Base-by-base conservation (phyloP, 495 filamentous ascomycete genomes). In the Aspergillus ellipticus region DNA sequence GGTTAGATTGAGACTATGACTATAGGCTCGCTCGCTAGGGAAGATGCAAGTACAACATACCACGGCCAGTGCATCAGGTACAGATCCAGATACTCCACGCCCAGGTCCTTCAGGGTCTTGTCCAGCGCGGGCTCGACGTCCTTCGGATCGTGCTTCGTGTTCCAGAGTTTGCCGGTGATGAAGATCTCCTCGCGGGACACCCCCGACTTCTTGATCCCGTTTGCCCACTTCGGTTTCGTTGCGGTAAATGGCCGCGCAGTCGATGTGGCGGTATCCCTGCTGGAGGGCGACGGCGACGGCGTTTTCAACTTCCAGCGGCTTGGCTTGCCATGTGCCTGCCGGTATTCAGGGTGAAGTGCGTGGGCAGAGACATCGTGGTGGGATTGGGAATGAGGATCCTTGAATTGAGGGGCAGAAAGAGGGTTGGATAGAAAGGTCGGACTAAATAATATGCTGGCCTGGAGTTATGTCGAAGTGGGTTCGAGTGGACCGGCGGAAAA, bases 1-100 rank as follows among this genome's bases (percentile, higher is more conserved):
- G 24, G n/a, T 49, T 49, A 57, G 39, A 13, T 11, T 11, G 10
- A 3, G 41, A 7, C 20, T 45, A n/a, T n/a, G n/a, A n/a, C n/a
- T 10, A 45, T 22, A 19, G n/a, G 4, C 11, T 45, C 17, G 4
- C 17, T 22, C 7, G 13, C n/a, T n/a, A 31, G 3, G 22, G 0
- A 19, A 22, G 7, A 13, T 8, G 35, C 15, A 17, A 11, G 17
- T n/a, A n/a, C n/a, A n/a, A 4, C 43, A 8, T 54, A 61, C 58
- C 49, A 54, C 17, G 86, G 87, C 84, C 82, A 89, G 68, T 89
- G 86, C 58, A 88, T 80, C 45, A 88, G 75, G 64, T 85, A 90
- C 0, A 88, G 73, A 63, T 92, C 88, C 42, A 90, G 64, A 60
- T 92, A 89, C 53, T 84, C 78, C 6, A 86, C 68, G 24, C 76